These are phyloP conservation scores for Cordyceps militaris DNA, from an alignment of 2,329 filamentous ascomycete species.

Conservation along the genomic window DNA sequence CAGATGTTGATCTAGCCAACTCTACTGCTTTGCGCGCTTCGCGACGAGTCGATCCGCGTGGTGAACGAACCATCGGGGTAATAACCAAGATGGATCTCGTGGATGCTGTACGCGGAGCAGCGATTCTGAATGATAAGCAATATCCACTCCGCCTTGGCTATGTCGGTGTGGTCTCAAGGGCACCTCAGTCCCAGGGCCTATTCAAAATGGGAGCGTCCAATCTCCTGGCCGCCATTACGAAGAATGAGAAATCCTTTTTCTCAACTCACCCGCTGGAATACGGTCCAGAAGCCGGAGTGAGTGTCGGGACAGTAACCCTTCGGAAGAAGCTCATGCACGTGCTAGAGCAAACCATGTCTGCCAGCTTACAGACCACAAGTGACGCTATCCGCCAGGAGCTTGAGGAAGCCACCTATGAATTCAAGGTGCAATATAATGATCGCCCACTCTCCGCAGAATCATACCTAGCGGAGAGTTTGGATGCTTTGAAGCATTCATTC, in stretches of 20 bases:
- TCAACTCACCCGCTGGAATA: slow-evolving; percentile 75
- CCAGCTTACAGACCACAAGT: slow-evolving; percentile 79
- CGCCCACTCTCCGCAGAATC: slow-evolving; percentile 90
- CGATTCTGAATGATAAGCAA: slow-evolving; percentile 79
- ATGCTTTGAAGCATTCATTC: slow-evolving; percentile 96
- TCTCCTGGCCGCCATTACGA: slow-evolving; percentile 71
- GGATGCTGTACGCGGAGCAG: slow-evolving; percentile 68
- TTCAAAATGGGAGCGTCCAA: slow-evolving; percentile 80
- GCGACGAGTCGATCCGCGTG: slow-evolving; percentile 83
- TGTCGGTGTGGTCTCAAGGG: slow-evolving; percentile 85
- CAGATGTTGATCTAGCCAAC: slow-evolving; percentile 94
- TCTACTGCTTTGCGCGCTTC: slow-evolving; percentile 88
- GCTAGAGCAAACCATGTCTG: slow-evolving; percentile 93
- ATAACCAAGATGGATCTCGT: slow-evolving; percentile 99
- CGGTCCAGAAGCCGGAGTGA: slow-evolving; percentile 63
- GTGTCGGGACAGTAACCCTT: slow-evolving; percentile 76
- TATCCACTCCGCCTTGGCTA: slow-evolving; percentile 94
- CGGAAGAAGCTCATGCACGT: slow-evolving; percentile 97
- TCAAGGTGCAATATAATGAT: slow-evolving; percentile 99
- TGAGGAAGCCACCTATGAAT: slow-evolving; percentile 95
- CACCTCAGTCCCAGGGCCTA: slow-evolving; percentile 61
- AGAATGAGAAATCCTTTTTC: slow-evolving; percentile 86
- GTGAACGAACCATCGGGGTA: slow-evolving; percentile 96
- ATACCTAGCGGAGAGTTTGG: slow-evolving; percentile 89
- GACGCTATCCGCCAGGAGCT: slow-evolving; percentile 92